Conservation (phyloP, 257 asterid genomes). For the Datura wrightii region DNA sequence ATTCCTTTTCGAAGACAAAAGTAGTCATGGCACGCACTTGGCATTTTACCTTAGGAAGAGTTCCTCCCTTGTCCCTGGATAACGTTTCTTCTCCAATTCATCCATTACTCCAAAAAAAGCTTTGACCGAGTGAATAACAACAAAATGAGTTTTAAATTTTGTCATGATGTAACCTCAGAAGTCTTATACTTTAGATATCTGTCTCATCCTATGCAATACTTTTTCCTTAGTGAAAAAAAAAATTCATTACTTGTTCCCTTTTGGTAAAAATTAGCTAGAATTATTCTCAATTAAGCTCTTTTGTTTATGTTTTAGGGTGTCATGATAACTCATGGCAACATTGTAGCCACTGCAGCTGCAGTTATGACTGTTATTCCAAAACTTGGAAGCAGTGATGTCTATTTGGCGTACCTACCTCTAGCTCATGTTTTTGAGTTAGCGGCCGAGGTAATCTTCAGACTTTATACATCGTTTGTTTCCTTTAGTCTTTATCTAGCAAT, state of each 20-base stretch:
- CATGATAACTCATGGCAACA: slow-evolving; percentile 92
- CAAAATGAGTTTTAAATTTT: not conserved
- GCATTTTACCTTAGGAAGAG: not conserved
- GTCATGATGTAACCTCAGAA: not conserved
- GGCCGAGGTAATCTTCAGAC: slow-evolving; percentile 72
- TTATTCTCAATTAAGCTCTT: not conserved
- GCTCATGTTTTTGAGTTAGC: slow-evolving; percentile 96
- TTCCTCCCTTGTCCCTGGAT: not conserved
- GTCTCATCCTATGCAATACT: not conserved
- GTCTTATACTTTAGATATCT: not conserved
- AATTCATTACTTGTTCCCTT: not conserved
- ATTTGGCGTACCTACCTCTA: slow-evolving; percentile 86
- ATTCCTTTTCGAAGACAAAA: not conserved
- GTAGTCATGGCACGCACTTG: not conserved
- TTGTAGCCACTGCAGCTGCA: slow-evolving; percentile 93
- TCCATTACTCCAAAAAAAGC: not conserved
- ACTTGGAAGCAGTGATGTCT: slow-evolving; percentile 71
- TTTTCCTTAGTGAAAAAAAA: not conserved
- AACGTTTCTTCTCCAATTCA: not conserved
- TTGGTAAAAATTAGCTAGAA: not conserved
- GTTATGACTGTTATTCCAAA: slow-evolving; percentile 83
- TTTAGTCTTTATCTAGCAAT: not conserved
- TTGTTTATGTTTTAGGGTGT: slow-evolving; percentile 60
- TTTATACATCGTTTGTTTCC: not conserved
- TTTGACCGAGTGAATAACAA: not conserved